These are phyloP conservation scores for Hericium erinaceus DNA, from an alignment of 768 basidiomycete genomes.

Conservation along the genomic window DNA sequence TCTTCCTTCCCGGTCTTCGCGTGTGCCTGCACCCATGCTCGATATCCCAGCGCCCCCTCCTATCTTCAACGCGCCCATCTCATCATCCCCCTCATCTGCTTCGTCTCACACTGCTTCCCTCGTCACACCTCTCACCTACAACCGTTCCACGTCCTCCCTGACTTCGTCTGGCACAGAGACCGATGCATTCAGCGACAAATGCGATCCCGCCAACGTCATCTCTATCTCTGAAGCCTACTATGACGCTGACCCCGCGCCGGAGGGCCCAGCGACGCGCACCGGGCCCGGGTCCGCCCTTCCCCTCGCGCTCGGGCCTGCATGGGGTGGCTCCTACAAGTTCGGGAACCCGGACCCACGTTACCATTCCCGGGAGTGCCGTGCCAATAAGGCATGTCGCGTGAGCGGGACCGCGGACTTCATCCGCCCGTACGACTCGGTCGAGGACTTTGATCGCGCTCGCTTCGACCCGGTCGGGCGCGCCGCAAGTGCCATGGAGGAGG, in stretches of 20 bases:
- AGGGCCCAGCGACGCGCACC: constrained; percentile 35
- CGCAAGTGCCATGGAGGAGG: background rate
- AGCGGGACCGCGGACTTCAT: constrained; percentile 24
- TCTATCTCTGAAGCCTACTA: constrained; percentile 35
- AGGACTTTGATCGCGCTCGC: constrained; percentile 7
- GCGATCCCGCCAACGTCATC: constrained; percentile 9
- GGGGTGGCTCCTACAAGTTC: background rate
- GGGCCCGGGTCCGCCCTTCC: constrained; percentile 21
- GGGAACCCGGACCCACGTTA: background rate
- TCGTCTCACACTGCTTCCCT: background rate
- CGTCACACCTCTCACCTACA: background rate
- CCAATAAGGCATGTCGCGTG: constrained; percentile 12
- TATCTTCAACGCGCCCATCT: background rate
- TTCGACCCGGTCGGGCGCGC: background rate
- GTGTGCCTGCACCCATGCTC: background rate
- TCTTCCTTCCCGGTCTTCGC: background rate
- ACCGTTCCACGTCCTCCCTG: background rate
- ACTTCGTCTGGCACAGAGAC: background rate
- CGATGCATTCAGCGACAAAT: background rate
- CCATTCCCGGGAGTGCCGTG: constrained; percentile 13
- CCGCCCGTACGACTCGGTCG: constrained; percentile 20
- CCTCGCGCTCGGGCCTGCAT: constrained; percentile 9
- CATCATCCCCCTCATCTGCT: background rate
- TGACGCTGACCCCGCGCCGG: constrained; percentile 34
- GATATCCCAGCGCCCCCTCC: background rate